A percentile compares a stretch with the other conserved stretches of the same genome.
Conservation (phyloP, 2,329 filamentous ascomycete genomes). For the Alternaria alternata region DNA sequence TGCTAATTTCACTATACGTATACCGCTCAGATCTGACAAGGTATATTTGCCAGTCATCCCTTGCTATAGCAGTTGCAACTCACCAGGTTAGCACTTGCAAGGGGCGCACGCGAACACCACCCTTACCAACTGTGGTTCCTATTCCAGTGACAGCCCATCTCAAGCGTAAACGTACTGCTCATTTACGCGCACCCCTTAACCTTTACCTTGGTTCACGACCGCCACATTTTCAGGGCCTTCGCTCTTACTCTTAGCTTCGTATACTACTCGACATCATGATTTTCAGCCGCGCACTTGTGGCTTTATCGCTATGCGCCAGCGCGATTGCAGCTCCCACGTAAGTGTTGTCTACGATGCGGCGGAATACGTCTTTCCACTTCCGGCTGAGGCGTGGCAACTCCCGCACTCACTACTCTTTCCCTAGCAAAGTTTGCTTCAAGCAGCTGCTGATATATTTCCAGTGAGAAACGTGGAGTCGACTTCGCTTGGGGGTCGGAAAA, state of each 20-base stretch:
- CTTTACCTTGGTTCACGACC: conserved; percentile 17
- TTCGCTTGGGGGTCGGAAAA: conserved; percentile 61
- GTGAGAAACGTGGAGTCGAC: conserved; percentile 46
- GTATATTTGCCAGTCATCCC: conserved; percentile 8
- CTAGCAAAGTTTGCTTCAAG: neutral
- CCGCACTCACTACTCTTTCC: neutral
- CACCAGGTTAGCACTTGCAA: conserved; percentile 16
- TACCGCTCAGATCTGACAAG: conserved; percentile 14
- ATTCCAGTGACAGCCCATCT: neutral
- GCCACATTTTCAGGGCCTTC: conserved; percentile 14
- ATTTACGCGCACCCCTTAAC: conserved; percentile 13
- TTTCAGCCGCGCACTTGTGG: conserved; percentile 30
- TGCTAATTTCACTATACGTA: conserved; percentile 15
- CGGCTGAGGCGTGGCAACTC: neutral
- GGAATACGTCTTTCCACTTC: conserved; percentile 12
- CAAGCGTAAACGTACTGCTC: conserved; percentile 12
- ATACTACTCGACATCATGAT: conserved; percentile 34
- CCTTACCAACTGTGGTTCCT: conserved; percentile 10
- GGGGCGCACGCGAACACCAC: neutral
- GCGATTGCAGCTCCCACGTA: conserved; percentile 43
- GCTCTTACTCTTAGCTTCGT: conserved; percentile 15
- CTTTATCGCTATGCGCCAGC: conserved; percentile 32
- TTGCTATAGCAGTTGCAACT: conserved; percentile 8
- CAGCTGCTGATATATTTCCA: conserved; percentile 26
- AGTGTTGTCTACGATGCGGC: conserved; percentile 22